Evolutionary conservation across 2,329 filamentous ascomycete genomes (phyloP).

Genomic region (Phyllosticta ampelicida): DNA sequence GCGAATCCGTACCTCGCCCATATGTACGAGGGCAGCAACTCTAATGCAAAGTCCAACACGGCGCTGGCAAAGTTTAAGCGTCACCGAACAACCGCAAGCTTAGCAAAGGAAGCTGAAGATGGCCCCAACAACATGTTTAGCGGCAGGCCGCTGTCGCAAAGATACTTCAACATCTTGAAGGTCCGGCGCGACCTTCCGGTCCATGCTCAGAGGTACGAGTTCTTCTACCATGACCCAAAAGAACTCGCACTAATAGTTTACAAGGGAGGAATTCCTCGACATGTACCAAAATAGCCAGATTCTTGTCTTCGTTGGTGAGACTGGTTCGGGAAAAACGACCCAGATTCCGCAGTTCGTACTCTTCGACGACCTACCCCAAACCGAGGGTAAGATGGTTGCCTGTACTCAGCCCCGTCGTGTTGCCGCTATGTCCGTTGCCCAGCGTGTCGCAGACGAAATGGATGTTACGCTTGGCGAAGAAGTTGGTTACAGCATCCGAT

Average conservation of each 20-base stretch:
- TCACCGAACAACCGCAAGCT: slow-evolving; percentile 67
- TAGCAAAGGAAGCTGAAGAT: slow-evolving; percentile 67
- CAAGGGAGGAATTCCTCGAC: slow-evolving; percentile 83
- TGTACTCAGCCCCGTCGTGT: slow-evolving; percentile 97
- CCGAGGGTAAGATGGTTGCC: slow-evolving; percentile 77
- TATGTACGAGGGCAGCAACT: slow-evolving; percentile 52
- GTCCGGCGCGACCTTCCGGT: slow-evolving; percentile 78
- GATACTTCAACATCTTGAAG: slow-evolving; percentile 86
- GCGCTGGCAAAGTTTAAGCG: slow-evolving; percentile 50
- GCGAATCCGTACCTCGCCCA: slow-evolving; percentile 88
- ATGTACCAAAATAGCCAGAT: slow-evolving; percentile 93
- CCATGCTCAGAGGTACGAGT: slow-evolving; percentile 71
- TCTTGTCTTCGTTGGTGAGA: slow-evolving; percentile 96
- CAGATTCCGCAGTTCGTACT: slow-evolving; percentile 98
- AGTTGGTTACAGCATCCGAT: slow-evolving; percentile 95
- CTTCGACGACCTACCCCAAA: slow-evolving; percentile 87
- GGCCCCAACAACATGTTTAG: slow-evolving; percentile 80
- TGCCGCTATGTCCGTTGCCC: slow-evolving; percentile 93
- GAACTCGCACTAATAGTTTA: slow-evolving; percentile 10
- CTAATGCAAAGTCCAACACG: slow-evolving; percentile 15
- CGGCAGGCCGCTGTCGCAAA: slow-evolving; percentile 59
- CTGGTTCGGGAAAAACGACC: slow-evolving; percentile 97
- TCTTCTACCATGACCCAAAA: not conserved
- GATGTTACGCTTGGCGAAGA: slow-evolving; percentile 83
- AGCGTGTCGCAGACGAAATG: slow-evolving; percentile 92